Evolutionary conservation across 441 rosid genomes (phyloP).

Genomic region (Eruca vesicaria): DNA sequence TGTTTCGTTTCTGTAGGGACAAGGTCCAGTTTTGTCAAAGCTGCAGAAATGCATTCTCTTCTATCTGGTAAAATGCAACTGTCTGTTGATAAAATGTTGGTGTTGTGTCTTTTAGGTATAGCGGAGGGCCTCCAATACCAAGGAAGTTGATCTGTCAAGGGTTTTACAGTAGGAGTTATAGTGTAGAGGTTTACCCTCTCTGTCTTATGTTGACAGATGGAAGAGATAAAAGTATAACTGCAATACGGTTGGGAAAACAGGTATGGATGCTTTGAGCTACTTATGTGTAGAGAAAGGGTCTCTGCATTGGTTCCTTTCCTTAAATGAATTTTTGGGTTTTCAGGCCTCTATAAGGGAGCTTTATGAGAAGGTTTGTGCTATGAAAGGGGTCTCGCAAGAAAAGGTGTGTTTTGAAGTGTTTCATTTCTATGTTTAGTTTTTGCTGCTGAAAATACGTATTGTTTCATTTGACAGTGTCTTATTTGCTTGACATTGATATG

Average conservation of each 20-base stretch:
- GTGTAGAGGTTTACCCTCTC: conserved; percentile 90
- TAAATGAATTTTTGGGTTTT: conserved; percentile 27
- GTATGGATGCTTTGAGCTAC: conserved; percentile 35
- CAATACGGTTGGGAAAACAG: conserved; percentile 71
- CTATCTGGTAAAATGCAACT: neutral
- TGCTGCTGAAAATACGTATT: neutral
- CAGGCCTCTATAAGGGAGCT: conserved; percentile 78
- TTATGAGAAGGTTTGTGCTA: conserved; percentile 57
- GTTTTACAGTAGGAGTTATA: conserved; percentile 47
- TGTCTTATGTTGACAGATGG: conserved; percentile 72
- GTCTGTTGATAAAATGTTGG: neutral
- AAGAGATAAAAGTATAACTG: conserved; percentile 55
- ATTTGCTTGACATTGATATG: conserved; percentile 35
- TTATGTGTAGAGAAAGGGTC: neutral
- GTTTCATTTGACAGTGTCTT: conserved; percentile 21
- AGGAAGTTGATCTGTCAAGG: conserved; percentile 89
- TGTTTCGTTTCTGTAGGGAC: neutral
- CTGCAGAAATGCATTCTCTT: neutral
- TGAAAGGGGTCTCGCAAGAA: conserved; percentile 49
- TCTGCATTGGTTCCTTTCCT: conserved; percentile 2
- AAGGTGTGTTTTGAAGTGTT: conserved; percentile 47
- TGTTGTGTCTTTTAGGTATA: conserved; percentile 54
- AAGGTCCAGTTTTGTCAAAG: neutral
- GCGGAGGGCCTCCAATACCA: conserved; percentile 88
- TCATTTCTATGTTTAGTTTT: conserved; percentile 12